phyloP scores from a whole-genome alignment of 2,329 filamentous ascomycete species.

The Penicillium sp. region DNA sequence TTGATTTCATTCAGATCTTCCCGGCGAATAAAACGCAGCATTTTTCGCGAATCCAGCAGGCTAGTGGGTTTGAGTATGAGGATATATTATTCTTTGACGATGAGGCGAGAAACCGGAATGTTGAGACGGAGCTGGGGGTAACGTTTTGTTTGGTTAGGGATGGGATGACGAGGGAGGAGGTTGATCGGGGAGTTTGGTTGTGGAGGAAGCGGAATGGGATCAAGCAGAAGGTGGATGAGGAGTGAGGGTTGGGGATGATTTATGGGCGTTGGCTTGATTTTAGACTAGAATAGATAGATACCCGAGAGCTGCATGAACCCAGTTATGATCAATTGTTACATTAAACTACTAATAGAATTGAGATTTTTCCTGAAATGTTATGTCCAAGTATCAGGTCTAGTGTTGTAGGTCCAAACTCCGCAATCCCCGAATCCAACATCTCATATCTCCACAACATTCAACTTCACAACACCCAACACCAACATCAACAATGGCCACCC shows the following conservation, averaged over 20 bases:
- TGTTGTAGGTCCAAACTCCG: conserved; percentile 11
- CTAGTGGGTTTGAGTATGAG: conserved; percentile 69
- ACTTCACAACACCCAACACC: background rate
- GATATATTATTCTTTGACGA: conserved; percentile 98
- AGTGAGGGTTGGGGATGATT: background rate
- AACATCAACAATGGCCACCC: conserved; percentile 18
- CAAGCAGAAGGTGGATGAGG: conserved; percentile 18
- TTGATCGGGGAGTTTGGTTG: conserved; percentile 75
- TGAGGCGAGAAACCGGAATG: conserved; percentile 81
- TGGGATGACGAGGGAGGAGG: conserved; percentile 72
- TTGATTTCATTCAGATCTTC: conserved; percentile 62
- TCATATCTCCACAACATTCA: conserved; percentile 4
- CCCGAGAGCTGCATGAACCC: background rate
- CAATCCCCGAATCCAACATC: conserved; percentile 9
- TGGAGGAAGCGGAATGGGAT: conserved; percentile 75
- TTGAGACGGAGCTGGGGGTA: conserved; percentile 71
- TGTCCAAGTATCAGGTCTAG: background rate
- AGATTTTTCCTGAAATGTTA: no score
- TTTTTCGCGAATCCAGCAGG: conserved; percentile 71
- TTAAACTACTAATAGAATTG: background rate
- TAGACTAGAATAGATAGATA: conserved; percentile 9
- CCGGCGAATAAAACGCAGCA: conserved; percentile 83
- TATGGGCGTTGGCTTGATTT: background rate
- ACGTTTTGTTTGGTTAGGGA: conserved; percentile 81
- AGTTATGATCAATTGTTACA: background rate